Conservation (phyloP, 495 filamentous ascomycete species). For the Paragyromitra xinjiangensis region DNA sequence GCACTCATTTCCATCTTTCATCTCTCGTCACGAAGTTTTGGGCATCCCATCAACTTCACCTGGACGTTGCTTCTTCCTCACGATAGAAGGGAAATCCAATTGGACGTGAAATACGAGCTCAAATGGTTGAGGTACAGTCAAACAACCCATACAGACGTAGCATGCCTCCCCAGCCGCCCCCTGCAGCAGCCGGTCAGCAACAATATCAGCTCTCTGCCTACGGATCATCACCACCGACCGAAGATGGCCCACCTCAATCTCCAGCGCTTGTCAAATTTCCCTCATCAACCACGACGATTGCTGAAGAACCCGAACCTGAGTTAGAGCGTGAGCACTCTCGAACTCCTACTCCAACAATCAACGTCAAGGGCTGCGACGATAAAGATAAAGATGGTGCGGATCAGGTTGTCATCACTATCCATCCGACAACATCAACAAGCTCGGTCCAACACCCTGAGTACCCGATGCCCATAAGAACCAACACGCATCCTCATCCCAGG, state of each 20-base stretch:
- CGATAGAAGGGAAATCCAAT: conserved; percentile 1
- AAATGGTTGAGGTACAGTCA: conserved; percentile 54
- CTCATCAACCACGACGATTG: conserved; percentile 53
- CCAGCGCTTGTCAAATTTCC: conserved; percentile 51
- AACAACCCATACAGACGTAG: conserved; percentile 56
- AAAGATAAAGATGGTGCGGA: conserved; percentile 33
- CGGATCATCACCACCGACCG: conserved; percentile 28
- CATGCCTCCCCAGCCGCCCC: conserved; percentile 50
- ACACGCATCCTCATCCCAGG: conserved; percentile 49
- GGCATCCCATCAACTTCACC: background rate
- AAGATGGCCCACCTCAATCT: conserved; percentile 30
- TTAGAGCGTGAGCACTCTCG: conserved; percentile 17
- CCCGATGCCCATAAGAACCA: conserved; percentile 38
- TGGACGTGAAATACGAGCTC: conserved; percentile 29
- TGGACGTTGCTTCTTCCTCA: conserved; percentile 1
- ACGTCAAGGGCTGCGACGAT: conserved; percentile 27
- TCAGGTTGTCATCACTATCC: conserved; percentile 54
- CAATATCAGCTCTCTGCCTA: conserved; percentile 40
- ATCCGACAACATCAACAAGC: conserved; percentile 40
- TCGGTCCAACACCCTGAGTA: conserved; percentile 47
- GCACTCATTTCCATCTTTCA: background rate
- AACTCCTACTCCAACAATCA: conserved; percentile 18
- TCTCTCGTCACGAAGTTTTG: background rate
- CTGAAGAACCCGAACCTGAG: conserved; percentile 49
- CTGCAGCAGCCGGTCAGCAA: conserved; percentile 49